These are phyloP conservation scores for Haplosporangium gracile DNA, from an alignment of 192 early-diverging fungal genomes.

Conservation along the genomic window DNA sequence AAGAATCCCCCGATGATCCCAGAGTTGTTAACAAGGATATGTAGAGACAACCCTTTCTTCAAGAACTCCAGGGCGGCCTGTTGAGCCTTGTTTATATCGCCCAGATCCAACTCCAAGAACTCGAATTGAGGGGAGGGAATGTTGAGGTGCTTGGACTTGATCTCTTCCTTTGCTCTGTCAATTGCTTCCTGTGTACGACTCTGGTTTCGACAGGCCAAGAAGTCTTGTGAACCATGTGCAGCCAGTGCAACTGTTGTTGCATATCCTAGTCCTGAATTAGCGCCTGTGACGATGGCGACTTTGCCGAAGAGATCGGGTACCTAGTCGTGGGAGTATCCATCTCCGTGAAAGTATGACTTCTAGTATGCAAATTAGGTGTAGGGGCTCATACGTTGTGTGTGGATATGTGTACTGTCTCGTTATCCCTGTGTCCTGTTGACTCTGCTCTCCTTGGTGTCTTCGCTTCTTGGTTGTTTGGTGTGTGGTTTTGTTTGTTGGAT, in stretches of 20 bases:
- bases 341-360: constrained; percentile 5
- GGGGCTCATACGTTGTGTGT: not conserved
- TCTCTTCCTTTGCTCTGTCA: constrained; percentile 12
- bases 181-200: not conserved
- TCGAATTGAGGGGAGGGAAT: not conserved
- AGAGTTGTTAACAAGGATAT: constrained; percentile 53
- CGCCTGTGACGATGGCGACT: constrained; percentile 59
- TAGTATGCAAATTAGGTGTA: not conserved
- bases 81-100: constrained; percentile 7
- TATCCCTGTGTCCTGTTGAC: not conserved
- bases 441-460: not conserved
- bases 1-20: constrained; percentile 1
- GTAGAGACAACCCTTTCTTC: constrained; percentile 38
- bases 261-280: constrained; percentile 54
- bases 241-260: constrained; percentile 21
- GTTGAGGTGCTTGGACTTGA: not conserved
- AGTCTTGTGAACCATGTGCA: constrained; percentile 17
- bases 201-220: constrained; percentile 17
- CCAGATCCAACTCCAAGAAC: constrained; percentile 30
- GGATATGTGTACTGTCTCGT: not conserved
- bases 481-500: too few species aligned
- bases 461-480: not conserved
- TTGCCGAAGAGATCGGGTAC: constrained; percentile 54
- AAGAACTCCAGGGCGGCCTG: constrained; percentile 48
- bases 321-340: constrained; percentile 4